Conservation (phyloP, 2,329 filamentous ascomycete genomes). For the Diaporthe longicolla region DNA sequence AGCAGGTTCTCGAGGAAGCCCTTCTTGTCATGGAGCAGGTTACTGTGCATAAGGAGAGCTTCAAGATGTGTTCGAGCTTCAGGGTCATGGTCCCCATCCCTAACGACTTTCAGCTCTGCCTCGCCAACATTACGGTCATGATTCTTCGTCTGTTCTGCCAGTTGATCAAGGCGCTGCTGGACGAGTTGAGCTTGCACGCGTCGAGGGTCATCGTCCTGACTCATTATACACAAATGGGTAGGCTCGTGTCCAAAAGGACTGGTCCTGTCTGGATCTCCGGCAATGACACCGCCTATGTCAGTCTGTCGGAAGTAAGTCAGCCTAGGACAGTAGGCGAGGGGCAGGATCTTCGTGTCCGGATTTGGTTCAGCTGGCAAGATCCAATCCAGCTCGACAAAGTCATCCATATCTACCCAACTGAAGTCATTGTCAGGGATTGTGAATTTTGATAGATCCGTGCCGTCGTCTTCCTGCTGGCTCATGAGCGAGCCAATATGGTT, state of each 20-base stretch:
- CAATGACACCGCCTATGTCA: constrained; percentile 85
- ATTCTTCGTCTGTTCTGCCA: constrained; percentile 82
- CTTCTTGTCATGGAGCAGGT: constrained; percentile 70
- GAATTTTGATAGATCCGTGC: constrained; percentile 86
- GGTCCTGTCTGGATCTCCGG: constrained; percentile 83
- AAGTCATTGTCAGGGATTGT: constrained; percentile 96
- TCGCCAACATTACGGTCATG: constrained; percentile 82
- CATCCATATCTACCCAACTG: constrained; percentile 99
- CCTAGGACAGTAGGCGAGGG: constrained; percentile 91
- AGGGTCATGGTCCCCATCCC: constrained; percentile 62
- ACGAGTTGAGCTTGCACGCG: constrained; percentile 90
- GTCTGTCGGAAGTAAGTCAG: constrained; percentile 98
- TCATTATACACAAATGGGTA: constrained; percentile 97
- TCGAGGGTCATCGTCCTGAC: constrained; percentile 87
- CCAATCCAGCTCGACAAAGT: constrained; percentile 98
- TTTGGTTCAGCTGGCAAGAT: constrained; percentile 91
- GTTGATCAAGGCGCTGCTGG: constrained; percentile 81
- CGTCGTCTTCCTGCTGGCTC: constrained; percentile 67
- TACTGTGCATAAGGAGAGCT: constrained; percentile 68
- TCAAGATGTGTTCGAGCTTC: constrained; percentile 72
- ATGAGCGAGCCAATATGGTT: constrained; percentile 66
- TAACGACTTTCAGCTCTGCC: constrained; percentile 77
- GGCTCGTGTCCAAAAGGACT: constrained; percentile 95
- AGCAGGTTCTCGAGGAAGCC: constrained; percentile 72
- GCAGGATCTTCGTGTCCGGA: constrained; percentile 93